Conservation (phyloP, 108 stramenopile species). For the Skeletonema grethae region DNA sequence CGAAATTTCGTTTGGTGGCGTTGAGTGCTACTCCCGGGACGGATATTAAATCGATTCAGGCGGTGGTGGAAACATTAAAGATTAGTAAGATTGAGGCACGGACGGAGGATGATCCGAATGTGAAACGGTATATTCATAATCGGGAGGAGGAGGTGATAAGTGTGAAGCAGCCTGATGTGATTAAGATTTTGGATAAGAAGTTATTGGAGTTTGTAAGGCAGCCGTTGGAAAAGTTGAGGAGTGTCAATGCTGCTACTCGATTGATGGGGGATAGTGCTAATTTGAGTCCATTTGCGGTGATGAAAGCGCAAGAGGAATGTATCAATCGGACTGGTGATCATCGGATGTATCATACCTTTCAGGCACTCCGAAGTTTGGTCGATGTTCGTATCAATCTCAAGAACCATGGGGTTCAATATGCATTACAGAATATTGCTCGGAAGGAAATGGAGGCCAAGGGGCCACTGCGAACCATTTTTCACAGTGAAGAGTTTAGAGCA, state of each 20-base stretch:
- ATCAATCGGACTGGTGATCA: slow-evolving; percentile 34
- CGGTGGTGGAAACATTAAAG: slow-evolving; percentile 71
- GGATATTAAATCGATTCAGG: slow-evolving; percentile 83
- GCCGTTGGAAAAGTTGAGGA: slow-evolving; percentile 48
- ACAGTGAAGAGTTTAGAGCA: slow-evolving; percentile 40
- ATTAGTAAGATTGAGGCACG: slow-evolving; percentile 79
- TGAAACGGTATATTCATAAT: slow-evolving; percentile 79
- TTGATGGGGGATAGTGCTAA: slow-evolving; percentile 39
- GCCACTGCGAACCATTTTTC: not conserved
- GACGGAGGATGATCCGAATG: slow-evolving; percentile 80
- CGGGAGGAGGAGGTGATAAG: slow-evolving; percentile 69
- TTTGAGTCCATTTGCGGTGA: slow-evolving; percentile 52
- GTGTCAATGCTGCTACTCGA: slow-evolving; percentile 32
- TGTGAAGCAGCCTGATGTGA: slow-evolving; percentile 49
- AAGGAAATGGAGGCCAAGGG: slow-evolving; percentile 26
- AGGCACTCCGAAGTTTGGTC: slow-evolving; percentile 50
- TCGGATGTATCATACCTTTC: slow-evolving; percentile 49
- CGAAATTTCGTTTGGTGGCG: slow-evolving; percentile 81
- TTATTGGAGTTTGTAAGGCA: slow-evolving; percentile 63
- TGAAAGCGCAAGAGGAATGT: slow-evolving; percentile 51
- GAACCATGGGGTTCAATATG: slow-evolving; percentile 55
- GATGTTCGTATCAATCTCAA: slow-evolving; percentile 50
- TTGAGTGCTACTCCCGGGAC: slow-evolving; percentile 96
- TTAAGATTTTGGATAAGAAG: slow-evolving; percentile 50
- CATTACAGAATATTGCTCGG: slow-evolving; percentile 33